Conservation (phyloP, 1,284 basidiomycete genomes). For the Bjerkandera adusta region DNA sequence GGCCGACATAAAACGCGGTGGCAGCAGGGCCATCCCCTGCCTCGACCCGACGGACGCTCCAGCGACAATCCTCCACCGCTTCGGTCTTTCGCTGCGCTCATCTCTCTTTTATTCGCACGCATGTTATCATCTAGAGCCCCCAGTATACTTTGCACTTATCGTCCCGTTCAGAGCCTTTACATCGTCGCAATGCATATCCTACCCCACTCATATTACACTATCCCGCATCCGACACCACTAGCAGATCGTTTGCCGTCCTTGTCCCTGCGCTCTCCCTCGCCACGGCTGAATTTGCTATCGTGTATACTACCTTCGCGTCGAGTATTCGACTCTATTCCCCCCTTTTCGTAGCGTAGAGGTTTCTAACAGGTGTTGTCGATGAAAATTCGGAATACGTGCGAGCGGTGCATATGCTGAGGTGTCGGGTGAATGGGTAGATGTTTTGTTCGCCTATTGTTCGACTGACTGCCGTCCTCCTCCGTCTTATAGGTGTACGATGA, state of each 20-base stretch:
- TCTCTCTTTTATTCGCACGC: not conserved
- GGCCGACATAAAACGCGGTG: not conserved
- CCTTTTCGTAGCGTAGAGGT: slow-evolving; percentile 2
- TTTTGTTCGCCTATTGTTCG: too few relatives aligned
- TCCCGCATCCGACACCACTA: slow-evolving; percentile 1
- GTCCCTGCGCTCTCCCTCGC: not conserved
- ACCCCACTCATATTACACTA: slow-evolving; percentile 7
- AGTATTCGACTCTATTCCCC: slow-evolving; percentile 10
- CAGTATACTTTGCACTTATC: slow-evolving; percentile 8
- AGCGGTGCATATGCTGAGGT: too few relatives aligned
- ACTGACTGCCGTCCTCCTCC: too few relatives aligned
- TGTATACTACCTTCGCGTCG: slow-evolving; percentile 12
- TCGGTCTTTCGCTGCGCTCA: not conserved
- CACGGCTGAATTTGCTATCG: slow-evolving; percentile 10
- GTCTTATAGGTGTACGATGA: too few relatives aligned
- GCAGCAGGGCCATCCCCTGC: slow-evolving; percentile 3
- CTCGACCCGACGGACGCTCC: slow-evolving; percentile 1
- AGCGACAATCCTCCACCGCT: not conserved
- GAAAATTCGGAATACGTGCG: too few relatives aligned
- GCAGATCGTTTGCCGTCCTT: not conserved
- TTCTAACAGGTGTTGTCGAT: too few relatives aligned
- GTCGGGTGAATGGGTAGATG: too few relatives aligned
- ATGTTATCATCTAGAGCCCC: slow-evolving; percentile 9
- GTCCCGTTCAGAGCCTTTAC: slow-evolving; percentile 5
- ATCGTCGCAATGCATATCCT: slow-evolving; percentile 14